Base-by-base conservation (phyloP, 139 green algal species). In the Pleodorina starrii region DNA sequence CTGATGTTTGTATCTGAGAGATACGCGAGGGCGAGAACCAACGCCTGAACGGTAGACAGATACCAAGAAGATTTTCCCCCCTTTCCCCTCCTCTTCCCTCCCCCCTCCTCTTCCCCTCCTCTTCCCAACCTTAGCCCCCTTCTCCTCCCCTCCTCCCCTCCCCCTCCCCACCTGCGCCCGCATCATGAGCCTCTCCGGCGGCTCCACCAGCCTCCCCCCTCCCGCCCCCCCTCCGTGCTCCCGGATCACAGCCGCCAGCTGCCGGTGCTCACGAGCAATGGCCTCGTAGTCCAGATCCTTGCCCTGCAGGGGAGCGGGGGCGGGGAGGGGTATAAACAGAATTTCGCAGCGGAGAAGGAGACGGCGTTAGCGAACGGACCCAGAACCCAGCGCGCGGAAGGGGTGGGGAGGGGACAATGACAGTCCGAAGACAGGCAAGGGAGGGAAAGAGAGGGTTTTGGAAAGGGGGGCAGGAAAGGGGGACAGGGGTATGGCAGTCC, bases 281-380 rank as follows among this genome's bases (percentile, higher is more conserved):
- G 90, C 95, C 51, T 95, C 95, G 63, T 95, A 97, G 87, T 97
- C 92, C 44, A 96, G 77, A 29, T 94, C 90, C 73, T 94, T 92
- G 59, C 84, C 78, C 89, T 94, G 91, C 0, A 40, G 42, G 40
- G 48, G 35, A 23, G 43, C 16, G 14, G 69, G 36, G 21, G 42
- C 69, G 38, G 69, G 38, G 69, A n/a, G n/a, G n/a, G n/a, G n/a
- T n/a, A n/a, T n/a, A n/a, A n/a, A n/a, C n/a, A n/a, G n/a, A n/a
- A n/a, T n/a, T n/a, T n/a, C n/a, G n/a, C n/a, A n/a, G n/a, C n/a
- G n/a, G n/a, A n/a, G n/a, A n/a, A n/a, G n/a, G n/a, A n/a, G n/a
- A n/a, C n/a, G n/a, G n/a, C n/a, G n/a, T n/a, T n/a, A n/a, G n/a
- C n/a, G n/a, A n/a, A n/a, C n/a, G n/a, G n/a, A n/a, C n/a, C n/a